Percentiles rank a stretch among this genome's conserved stretches.
Conservation (phyloP, 805 yeast species). For the Teunomyces cretensis region DNA sequence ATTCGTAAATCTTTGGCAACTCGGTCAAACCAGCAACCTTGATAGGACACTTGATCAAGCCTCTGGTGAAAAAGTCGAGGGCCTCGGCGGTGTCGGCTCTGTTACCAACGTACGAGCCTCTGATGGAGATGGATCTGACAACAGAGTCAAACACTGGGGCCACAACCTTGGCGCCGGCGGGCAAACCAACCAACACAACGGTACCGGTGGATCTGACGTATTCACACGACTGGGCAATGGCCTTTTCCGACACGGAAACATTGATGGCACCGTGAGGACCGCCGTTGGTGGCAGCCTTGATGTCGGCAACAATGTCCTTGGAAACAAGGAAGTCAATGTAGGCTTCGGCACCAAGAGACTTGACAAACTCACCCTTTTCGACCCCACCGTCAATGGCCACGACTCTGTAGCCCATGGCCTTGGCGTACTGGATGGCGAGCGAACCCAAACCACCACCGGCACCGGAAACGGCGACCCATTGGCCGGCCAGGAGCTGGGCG, state of each 20-base stretch:
- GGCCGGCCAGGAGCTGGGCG: slow-evolving; percentile 58
- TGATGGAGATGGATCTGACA: slow-evolving; percentile 37
- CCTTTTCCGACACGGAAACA: slow-evolving; percentile 70
- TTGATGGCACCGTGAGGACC: slow-evolving; percentile 78
- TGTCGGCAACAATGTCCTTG: slow-evolving; percentile 54
- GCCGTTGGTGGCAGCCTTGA: slow-evolving; percentile 60
- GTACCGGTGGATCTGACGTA: slow-evolving; percentile 43
- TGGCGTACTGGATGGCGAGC: slow-evolving; percentile 72
- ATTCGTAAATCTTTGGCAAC: slow-evolving; percentile 37
- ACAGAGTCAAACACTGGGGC: slow-evolving; percentile 43
- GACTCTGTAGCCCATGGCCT: slow-evolving; percentile 69
- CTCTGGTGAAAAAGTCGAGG: slow-evolving; percentile 44
- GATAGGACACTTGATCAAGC: slow-evolving; percentile 43
- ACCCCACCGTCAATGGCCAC: slow-evolving; percentile 75
- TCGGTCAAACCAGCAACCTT: slow-evolving; percentile 41
- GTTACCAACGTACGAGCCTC: slow-evolving; percentile 47
- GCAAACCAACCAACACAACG: slow-evolving; percentile 46
- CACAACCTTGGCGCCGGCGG: slow-evolving; percentile 43
- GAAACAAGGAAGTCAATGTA: slow-evolving; percentile 34
- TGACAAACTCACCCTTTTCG: slow-evolving; percentile 50
- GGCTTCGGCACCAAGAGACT: slow-evolving; percentile 27
- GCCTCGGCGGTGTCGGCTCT: slow-evolving; percentile 48
- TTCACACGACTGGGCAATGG: slow-evolving; percentile 51
- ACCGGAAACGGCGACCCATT: slow-evolving; percentile 75
- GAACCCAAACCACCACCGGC: slow-evolving; percentile 84